These are phyloP conservation scores for Rhinocladiella mackenziei DNA, from an alignment of 2,329 filamentous ascomycete genomes.

Conservation along the genomic window DNA sequence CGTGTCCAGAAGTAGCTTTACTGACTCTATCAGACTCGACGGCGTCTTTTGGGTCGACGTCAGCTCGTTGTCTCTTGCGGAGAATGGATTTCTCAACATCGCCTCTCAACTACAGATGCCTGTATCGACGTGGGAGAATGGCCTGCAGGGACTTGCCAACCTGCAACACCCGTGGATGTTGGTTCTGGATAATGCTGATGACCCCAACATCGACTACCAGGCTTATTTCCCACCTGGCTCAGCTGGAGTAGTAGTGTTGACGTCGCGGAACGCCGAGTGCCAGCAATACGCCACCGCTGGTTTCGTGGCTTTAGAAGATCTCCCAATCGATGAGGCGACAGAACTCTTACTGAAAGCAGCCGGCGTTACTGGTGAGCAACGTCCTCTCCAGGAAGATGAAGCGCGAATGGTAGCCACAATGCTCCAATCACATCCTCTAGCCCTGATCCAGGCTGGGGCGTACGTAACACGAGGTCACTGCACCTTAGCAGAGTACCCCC, in stretches of 20 bases:
- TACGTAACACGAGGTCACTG: slow-evolving; percentile 32
- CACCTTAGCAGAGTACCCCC: slow-evolving; percentile 27
- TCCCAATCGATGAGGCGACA: slow-evolving; percentile 9
- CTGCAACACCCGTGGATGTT: slow-evolving; percentile 20
- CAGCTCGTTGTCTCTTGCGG: slow-evolving; percentile 25
- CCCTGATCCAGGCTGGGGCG: slow-evolving; percentile 27
- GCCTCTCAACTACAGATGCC: slow-evolving; percentile 25
- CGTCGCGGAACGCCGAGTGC: slow-evolving; percentile 23
- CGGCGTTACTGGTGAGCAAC: slow-evolving; percentile 1
- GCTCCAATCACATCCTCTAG: slow-evolving; percentile 24
- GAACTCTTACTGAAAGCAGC: slow-evolving; percentile 20
- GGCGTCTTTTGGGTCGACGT: slow-evolving; percentile 24
- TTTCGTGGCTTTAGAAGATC: slow-evolving; percentile 7
- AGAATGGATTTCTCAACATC: slow-evolving; percentile 30
- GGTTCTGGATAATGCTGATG: slow-evolving; percentile 26
- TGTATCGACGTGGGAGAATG: slow-evolving; percentile 24
- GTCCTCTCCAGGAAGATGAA: slow-evolving; percentile 5
- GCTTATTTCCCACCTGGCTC: slow-evolving; percentile 18
- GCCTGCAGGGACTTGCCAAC: slow-evolving; percentile 16
- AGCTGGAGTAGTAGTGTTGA: slow-evolving; percentile 19
- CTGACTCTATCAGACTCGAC: slow-evolving; percentile 29
- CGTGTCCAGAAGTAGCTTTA: not conserved
- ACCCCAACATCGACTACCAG: slow-evolving; percentile 21
- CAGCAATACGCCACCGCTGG: slow-evolving; percentile 18
- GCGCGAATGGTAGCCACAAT: slow-evolving; percentile 10